Conservation (phyloP, 1,284 basidiomycete species). For the Cerrena zonata region DNA sequence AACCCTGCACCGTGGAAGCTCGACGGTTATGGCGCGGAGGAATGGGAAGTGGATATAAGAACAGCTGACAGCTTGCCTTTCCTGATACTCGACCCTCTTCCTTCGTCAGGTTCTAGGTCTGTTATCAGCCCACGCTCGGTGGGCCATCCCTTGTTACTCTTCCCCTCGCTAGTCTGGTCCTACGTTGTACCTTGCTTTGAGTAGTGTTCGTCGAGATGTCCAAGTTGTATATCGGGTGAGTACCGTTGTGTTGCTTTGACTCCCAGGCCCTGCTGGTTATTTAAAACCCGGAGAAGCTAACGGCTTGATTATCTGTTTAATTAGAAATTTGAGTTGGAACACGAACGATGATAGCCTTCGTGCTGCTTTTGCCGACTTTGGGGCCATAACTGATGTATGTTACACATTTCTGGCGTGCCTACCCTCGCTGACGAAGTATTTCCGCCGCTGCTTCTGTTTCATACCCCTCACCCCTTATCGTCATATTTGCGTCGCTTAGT, state of each 20-base stretch:
- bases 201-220: background rate
- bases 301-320: too few species aligned
- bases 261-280: too few species aligned
- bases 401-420: constrained; percentile 18
- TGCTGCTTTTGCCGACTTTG: constrained; percentile 65
- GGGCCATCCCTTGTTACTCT: background rate
- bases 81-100: background rate
- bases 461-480: background rate
- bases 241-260: too few species aligned
- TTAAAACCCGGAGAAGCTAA: too few species aligned
- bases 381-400: constrained; percentile 74
- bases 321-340: constrained; percentile 89
- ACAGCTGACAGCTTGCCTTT: background rate
- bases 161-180: too few species aligned
- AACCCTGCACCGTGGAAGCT: too few species aligned
- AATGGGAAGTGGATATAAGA: background rate
- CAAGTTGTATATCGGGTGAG: background rate
- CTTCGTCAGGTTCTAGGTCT: background rate
- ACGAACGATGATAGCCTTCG: constrained; percentile 85
- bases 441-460: constrained; percentile 15
- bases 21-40: too few species aligned
- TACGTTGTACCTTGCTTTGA: too few species aligned
- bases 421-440: constrained; percentile 1
- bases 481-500: constrained; percentile 39
- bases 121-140: background rate